Evolutionary conservation across 2,329 filamentous ascomycete genomes (phyloP), one percentile per base, ranked within the genome.

Genomic region (Fusarium praegraminearum): DNA sequence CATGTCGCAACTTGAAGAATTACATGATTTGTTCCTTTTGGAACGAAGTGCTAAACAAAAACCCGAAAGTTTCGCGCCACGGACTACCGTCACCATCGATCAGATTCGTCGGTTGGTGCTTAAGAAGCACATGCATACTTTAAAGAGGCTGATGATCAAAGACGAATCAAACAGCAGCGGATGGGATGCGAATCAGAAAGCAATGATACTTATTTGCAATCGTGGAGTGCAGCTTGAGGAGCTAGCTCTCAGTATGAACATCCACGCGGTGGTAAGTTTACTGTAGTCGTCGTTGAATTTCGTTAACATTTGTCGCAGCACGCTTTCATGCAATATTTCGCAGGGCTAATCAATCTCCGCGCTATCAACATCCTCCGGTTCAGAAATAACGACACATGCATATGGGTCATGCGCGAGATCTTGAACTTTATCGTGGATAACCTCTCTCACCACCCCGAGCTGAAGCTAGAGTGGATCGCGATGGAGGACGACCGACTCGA

Each of bases 11-110:
- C 80, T 90, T 4, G 76, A 85, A 7, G 81, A 82, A 58, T 74
- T 91, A 2, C 81, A 85, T n/a, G 86, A 90, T 65, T 77, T 91
- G 3, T 87, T 88, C 67, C 76, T 91, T 70, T 77, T 90, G 30
- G 87, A 91, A 76, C 80, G 86, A 32, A 81, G 80, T 8, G 54
- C 74, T 20, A 86, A 86, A 69, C 80, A 84, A 57, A 84, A 85
- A 57, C 83, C 86, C 0, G 85, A 87, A 70, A 84, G 83, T 62
- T 84, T 87, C 53, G 83, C 85, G 3, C 80, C 83, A 8, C 84
- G 82, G 57, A 84, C 85, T 1, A 81, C 78, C 2, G 81, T 84
- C 3, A 83, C 79, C 0, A 87, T 89, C 11, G 83, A 86, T n/a
- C 83, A 89, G 55, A 90, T 91, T 56, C 83, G 87, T 6, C 83